A percentile compares a stretch with the other conserved stretches of the same genome.
Conservation (phyloP, 148 eudicot species). For the Amaranthus cruentus region DNA sequence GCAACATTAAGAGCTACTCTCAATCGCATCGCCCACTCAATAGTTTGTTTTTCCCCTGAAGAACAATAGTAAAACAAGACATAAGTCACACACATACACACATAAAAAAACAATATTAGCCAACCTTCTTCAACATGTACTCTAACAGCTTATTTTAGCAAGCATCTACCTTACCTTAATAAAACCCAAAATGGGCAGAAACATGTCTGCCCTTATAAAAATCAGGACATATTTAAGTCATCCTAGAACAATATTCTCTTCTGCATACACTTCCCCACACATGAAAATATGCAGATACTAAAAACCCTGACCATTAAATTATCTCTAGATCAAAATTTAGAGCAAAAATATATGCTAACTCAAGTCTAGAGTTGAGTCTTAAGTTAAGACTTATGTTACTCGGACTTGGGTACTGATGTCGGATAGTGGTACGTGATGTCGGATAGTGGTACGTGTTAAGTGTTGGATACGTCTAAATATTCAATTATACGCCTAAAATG, state of each 20-base stretch:
- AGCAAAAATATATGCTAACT: conserved; percentile 3
- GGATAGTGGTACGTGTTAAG: too few relatives aligned
- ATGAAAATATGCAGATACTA: conserved; percentile 15
- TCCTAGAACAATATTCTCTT: conserved; percentile 20
- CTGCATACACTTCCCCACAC: conserved; percentile 11
- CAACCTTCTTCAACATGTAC: background rate
- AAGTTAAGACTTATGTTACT: too few relatives aligned
- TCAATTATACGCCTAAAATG: too few relatives aligned
- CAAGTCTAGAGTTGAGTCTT: too few relatives aligned
- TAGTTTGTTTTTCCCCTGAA: conserved; percentile 85
- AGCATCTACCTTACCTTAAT: conserved; percentile 22
- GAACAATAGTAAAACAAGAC: conserved; percentile 1
- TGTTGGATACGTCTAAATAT: too few relatives aligned
- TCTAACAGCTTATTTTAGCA: background rate
- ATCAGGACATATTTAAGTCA: conserved; percentile 21
- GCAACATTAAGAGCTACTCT: conserved; percentile 75
- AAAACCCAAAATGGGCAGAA: conserved; percentile 23
- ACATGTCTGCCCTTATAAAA: conserved; percentile 28
- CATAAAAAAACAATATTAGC: background rate
- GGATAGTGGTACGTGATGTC: too few relatives aligned
- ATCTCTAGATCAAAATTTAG: background rate
- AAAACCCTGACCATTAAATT: background rate
- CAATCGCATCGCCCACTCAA: conserved; percentile 92
- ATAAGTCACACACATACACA: background rate
- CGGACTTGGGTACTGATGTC: too few relatives aligned